phyloP scores from a whole-genome alignment of 2,329 filamentous ascomycete species.

The Aspergillus cejpii region DNA sequence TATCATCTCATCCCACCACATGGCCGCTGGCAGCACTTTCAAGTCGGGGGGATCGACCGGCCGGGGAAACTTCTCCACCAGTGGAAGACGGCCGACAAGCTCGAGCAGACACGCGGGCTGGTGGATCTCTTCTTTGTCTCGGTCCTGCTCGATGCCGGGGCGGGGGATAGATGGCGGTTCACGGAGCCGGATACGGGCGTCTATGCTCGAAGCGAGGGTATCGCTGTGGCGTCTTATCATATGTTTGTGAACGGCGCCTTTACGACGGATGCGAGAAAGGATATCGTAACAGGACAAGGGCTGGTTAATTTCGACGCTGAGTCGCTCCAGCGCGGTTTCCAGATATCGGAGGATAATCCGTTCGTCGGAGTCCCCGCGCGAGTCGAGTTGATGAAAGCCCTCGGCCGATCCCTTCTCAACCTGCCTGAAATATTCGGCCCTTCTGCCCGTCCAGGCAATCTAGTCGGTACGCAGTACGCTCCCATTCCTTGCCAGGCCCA shows the following conservation, averaged over 20 bases:
- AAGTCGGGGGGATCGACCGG: constrained; percentile 50
- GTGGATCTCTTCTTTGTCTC: constrained; percentile 58
- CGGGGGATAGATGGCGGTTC: constrained; percentile 47
- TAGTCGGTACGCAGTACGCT: constrained; percentile 43
- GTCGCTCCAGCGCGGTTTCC: constrained; percentile 38
- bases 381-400: constrained; percentile 37
- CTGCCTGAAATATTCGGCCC: constrained; percentile 39
- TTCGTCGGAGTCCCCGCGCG: constrained; percentile 45
- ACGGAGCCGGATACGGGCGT: constrained; percentile 32
- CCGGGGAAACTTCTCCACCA: constrained; percentile 41
- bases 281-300: constrained; percentile 25
- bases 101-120: constrained; percentile 48
- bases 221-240: constrained; percentile 47
- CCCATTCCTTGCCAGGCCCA: too few relatives aligned
- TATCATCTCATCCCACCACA: constrained; percentile 49
- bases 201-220: constrained; percentile 46
- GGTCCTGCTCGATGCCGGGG: constrained; percentile 52
- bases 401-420: constrained; percentile 40
- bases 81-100: constrained; percentile 43
- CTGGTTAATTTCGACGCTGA: constrained; percentile 32
- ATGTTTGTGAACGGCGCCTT: constrained; percentile 46
- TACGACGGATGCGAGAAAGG: constrained; percentile 2
- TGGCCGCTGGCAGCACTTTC: constrained; percentile 58
- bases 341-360: constrained; percentile 41
- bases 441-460: constrained; percentile 42